Base-by-base conservation (phyloP, 139 green algal genomes). In the Chlamydomonas applanata region DNA sequence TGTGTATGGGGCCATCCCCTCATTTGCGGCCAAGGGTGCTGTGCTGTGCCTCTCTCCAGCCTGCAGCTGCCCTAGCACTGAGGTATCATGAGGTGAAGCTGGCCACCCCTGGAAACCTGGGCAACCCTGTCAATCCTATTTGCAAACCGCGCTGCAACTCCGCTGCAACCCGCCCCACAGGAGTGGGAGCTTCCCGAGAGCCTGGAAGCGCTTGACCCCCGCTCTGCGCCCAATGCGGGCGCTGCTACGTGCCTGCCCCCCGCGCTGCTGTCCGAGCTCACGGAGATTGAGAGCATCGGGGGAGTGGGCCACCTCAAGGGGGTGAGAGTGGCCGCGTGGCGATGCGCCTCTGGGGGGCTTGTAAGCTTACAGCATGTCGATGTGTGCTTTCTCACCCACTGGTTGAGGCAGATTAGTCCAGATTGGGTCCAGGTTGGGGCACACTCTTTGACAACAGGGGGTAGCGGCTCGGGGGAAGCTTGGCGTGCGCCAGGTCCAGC, bases 241-340 rank as follows among this genome's bases (percentile, higher is more conserved):
- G 62, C 62, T 17, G 67, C 67, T 27, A 52, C 46, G 14, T 75
- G 62, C 36, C 77, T 98, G 63, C 93, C 94, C 11, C 89, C 97
- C 1, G 75, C 76, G 0, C 71, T 98, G 60, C 65, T 82, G 16
- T 54, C 79, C 1, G 92, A 98, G 69, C 82, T 98, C 49, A 91
- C 93, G 71, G 81, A 91, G 45, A 71, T 98, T 14, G 77, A 95
- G 69, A 62, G 79, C 69, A 86, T 85, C 24, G 92, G 92, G 2
- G 92, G 93, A 1, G 7, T 88, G 25, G 34, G 27, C 30, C 87
- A 97, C 77, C 81, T 97, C n/a, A 80, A 88, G 22, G 90, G 77
- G 79, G 82, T 90, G 67, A 61, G 83, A 54, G 2, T 34, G 35
- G 35, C 25, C 0, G 27, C 1, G 72, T n/a, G 32, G 35, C 19